These are phyloP conservation scores for Ophiostoma australiae DNA, from an alignment of 2,329 filamentous ascomycete genomes.

Conservation along the genomic window DNA sequence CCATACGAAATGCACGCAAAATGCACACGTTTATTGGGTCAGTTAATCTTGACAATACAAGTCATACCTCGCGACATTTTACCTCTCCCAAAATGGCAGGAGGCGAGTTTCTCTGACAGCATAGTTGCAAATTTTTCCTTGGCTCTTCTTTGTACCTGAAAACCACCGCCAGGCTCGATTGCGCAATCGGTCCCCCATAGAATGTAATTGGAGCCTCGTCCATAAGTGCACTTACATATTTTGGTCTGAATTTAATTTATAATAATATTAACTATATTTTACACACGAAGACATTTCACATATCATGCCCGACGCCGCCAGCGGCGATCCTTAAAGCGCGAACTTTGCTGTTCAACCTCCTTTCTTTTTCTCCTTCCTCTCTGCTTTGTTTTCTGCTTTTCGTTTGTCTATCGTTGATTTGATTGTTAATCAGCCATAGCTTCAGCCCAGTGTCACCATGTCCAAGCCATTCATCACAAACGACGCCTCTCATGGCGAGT, in stretches of 20 bases:
- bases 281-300: background rate
- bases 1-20: background rate
- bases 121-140: constrained; percentile 16
- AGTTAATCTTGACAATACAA: background rate
- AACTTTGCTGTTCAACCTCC: background rate
- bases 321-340: background rate
- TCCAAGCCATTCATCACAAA: background rate
- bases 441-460: background rate
- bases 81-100: background rate
- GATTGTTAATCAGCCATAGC: background rate
- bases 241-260: background rate
- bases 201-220: constrained; percentile 5
- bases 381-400: background rate
- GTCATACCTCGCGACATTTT: constrained; percentile 7
- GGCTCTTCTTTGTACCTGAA: background rate
- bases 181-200: constrained; percentile 7
- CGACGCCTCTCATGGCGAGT: background rate
- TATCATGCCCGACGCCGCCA: background rate
- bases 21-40: background rate
- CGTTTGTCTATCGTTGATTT: background rate
- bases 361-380: background rate
- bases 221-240: background rate
- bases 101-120: constrained; percentile 15
- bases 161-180: background rate
- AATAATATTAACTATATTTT: background rate